Base-by-base conservation (phyloP, 1,139 yeast species). In the Magnusiomyces suaveolens region DNA sequence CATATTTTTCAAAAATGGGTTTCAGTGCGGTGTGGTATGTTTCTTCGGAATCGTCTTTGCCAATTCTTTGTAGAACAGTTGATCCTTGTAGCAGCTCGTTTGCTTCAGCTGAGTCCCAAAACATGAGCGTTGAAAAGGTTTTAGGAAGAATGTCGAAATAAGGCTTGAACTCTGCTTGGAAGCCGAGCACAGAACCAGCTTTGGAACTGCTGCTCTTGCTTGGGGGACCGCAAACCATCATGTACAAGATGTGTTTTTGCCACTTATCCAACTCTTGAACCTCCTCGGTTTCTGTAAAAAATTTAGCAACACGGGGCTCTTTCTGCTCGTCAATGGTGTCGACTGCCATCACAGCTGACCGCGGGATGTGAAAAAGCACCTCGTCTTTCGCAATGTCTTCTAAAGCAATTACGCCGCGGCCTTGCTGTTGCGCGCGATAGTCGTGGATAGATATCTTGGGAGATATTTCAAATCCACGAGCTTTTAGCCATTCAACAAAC, bases 71-170 rank as follows among this genome's bases (percentile, higher is more conserved):
- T 29, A 82, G 63, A 2, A 90, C 80, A 51, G 81, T 75, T 0
- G 96, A 87, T 0, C 97, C 97, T 50, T 73, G 62, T 57, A 92
- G 74, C 51, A 86, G 66, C 56, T 83, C 83, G 1, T 69, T 70
- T 1, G 61, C 58, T 49, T 75, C 75, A 1, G 66, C 64, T 0
- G 77, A 79, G 1, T 62, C 61, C 97, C 97, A 92, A 64, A 82
- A 88, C 81, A 89, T 85, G 56, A 90, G 77, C 50, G 84, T 86
- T 63, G 83, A 77, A 66, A 86, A 82, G 18, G 69, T 62, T 1
- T 63, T 61, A 0, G 97, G 97, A 52, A 92, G 72, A 0, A 89
- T 79, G 39, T 78, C 72, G 58, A 88, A 80, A 68, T 92, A 92
- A 0, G 81, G 77, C 54, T 65, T 66, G 95, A 96, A 90, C 41